Percentiles rank a stretch among this genome's conserved stretches.
Conservation (phyloP, 495 filamentous ascomycete genomes). For the Penicillium riverlandense region DNA sequence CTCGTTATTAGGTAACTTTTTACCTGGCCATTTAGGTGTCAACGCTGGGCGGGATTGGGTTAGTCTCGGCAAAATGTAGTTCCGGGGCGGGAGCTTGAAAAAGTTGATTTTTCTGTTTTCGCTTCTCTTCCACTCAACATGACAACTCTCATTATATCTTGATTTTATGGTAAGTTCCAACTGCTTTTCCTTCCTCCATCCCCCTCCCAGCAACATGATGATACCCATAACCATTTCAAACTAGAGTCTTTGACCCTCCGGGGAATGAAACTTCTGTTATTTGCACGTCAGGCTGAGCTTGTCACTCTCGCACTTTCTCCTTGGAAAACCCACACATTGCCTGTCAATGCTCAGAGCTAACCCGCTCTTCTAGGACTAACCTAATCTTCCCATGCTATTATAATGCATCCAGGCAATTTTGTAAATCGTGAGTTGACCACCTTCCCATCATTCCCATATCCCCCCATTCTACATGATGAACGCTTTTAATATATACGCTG, state of each 20-base stretch:
- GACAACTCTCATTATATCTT: no score
- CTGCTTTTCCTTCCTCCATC: conserved; percentile 2
- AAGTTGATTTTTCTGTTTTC: no score
- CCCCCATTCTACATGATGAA: conserved; percentile 61
- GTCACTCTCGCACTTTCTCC: conserved; percentile 3
- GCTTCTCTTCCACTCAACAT: no score
- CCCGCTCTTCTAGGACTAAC: conserved; percentile 15
- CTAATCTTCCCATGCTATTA: background rate
- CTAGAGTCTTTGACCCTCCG: conserved; percentile 99
- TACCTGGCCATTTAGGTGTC: no score
- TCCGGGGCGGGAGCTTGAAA: no score
- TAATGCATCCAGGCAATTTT: background rate
- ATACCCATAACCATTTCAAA: conserved; percentile 85
- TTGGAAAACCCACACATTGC: conserved; percentile 8
- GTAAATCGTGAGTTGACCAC: conserved; percentile 21
- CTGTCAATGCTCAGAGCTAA: conserved; percentile 20
- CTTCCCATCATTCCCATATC: background rate
- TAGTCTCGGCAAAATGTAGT: no score
- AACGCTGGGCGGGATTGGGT: no score
- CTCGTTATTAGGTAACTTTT: no score
- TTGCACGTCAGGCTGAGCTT: conserved; percentile 98
- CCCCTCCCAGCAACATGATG: conserved; percentile 45
- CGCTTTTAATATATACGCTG: conserved; percentile 82
- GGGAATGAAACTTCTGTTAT: conserved; percentile 87
- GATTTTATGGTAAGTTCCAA: conserved; percentile 11